Evolutionary conservation across 352 stramenopile species (phyloP).

Genomic region (Pythium rhizo-oryzae): DNA sequence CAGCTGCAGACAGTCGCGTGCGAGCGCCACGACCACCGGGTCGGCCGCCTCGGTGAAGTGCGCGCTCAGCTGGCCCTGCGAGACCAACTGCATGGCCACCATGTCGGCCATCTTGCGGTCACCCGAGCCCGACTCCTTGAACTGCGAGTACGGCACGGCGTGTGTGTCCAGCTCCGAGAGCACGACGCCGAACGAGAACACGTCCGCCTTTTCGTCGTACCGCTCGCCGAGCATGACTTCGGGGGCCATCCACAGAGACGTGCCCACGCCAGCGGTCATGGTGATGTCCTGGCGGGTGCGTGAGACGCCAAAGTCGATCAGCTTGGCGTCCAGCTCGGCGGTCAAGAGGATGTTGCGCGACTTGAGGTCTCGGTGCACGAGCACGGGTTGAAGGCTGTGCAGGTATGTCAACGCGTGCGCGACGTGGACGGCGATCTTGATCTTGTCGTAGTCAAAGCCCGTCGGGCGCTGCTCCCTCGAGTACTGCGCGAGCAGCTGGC

Average conservation of each 20-base stretch:
- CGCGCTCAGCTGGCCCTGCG: slow-evolving; percentile 32
- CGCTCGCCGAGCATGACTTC: slow-evolving; percentile 40
- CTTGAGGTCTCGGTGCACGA: slow-evolving; percentile 52
- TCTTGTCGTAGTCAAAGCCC: slow-evolving; percentile 35
- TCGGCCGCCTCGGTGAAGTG: slow-evolving; percentile 36
- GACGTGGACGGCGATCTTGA: slow-evolving; percentile 38
- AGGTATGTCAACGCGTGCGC: slow-evolving; percentile 41
- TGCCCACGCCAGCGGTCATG: slow-evolving; percentile 45
- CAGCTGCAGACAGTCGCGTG: slow-evolving; percentile 5
- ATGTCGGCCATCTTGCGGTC: slow-evolving; percentile 4
- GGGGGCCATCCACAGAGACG: slow-evolving; percentile 44
- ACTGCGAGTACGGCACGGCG: slow-evolving; percentile 16
- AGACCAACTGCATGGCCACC: slow-evolving; percentile 34
- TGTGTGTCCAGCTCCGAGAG: slow-evolving; percentile 27
- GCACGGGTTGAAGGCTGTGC: slow-evolving; percentile 29
- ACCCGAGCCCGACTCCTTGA: background rate
- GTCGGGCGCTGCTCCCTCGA: slow-evolving; percentile 3
- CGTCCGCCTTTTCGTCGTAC: slow-evolving; percentile 18
- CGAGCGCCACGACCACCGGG: background rate
- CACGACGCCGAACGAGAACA: slow-evolving; percentile 35
- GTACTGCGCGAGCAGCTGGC: slow-evolving; percentile 31
- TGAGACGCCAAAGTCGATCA: slow-evolving; percentile 51
- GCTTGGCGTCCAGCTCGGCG: slow-evolving; percentile 33
- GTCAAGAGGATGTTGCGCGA: slow-evolving; percentile 46
- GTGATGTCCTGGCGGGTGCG: slow-evolving; percentile 28